Evolutionary conservation across 768 basidiomycete species (phyloP).

Genomic region (Chalciporus chontae): DNA sequence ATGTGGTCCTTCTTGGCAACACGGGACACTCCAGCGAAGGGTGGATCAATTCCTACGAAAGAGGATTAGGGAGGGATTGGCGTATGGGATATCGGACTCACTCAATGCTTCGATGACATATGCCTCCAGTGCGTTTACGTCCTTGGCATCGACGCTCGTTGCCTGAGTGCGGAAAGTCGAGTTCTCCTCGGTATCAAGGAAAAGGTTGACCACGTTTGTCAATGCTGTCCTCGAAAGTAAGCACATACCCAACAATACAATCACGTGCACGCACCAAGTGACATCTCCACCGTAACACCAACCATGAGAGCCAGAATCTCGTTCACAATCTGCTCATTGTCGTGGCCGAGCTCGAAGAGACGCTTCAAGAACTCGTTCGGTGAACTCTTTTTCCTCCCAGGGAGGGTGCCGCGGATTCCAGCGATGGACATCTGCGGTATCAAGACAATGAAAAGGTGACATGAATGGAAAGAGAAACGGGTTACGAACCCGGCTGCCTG

Average conservation of each 20-base stretch:
- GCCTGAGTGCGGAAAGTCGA: slow-evolving; percentile 36
- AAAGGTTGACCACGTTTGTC: slow-evolving; percentile 63
- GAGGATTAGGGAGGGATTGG: slow-evolving; percentile 2
- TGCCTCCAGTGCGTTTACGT: slow-evolving; percentile 44
- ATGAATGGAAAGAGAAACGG: neutral
- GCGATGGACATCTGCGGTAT: slow-evolving; percentile 27
- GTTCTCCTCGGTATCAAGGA: slow-evolving; percentile 50
- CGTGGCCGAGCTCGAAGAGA: slow-evolving; percentile 52
- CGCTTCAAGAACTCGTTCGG: slow-evolving; percentile 54
- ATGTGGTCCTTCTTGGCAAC: slow-evolving; percentile 44
- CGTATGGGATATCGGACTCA: slow-evolving; percentile 35
- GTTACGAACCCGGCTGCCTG: slow-evolving; percentile 41
- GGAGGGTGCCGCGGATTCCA: slow-evolving; percentile 47
- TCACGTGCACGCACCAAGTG: slow-evolving; percentile 46
- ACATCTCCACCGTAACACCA: slow-evolving; percentile 62
- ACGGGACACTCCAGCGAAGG: slow-evolving; percentile 67
- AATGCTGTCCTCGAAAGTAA: slow-evolving; percentile 39
- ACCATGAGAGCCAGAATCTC: slow-evolving; percentile 70
- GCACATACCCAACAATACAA: neutral
- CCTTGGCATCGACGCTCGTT: slow-evolving; percentile 28
- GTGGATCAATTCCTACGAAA: slow-evolving; percentile 61
- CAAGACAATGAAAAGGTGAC: neutral
- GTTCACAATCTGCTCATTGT: slow-evolving; percentile 62
- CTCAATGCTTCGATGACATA: slow-evolving; percentile 68
- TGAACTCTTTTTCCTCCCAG: slow-evolving; percentile 40